Evolutionary conservation across 2,329 filamentous ascomycete species (phyloP), one percentile per base, ranked within the genome.

Genomic region (Fusarium drepaniforme): DNA sequence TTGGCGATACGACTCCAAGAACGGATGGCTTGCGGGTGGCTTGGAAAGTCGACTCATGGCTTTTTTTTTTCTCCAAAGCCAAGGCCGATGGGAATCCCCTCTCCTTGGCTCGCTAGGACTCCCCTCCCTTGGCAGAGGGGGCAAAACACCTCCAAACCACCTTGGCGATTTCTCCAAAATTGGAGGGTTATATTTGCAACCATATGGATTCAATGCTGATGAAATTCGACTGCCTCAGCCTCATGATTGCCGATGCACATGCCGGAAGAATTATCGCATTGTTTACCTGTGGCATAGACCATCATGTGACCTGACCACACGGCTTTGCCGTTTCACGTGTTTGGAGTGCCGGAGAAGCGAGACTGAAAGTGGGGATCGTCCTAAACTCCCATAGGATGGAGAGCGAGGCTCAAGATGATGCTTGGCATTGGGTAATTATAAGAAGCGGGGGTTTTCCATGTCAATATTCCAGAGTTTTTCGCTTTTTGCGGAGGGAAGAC

Each of bases 61-160:
- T 38, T 51, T 58, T 38, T n/a, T 46, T 49, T 49, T 51, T 40
- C 37, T 30, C 49, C 60, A 30, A 51, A 18, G 61, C 44, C 61
- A 53, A 64, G 15, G 37, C 28, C n/a, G 13, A 35, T 28, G 42
- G 21, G 30, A 62, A 62, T 49, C 60, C 61, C 44, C 44, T 53
- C 61, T 35, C 44, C 44, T 64, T 64, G 61, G 30, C 61, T 64
- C 42, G n/a, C 8, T 3, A 12, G n/a, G 60, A 51, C 13, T 12
- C 60, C 60, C 60, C 60, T 62, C 60, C 40, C 60, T 62, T 62
- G 40, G 60, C 60, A n/a, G n/a, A 16, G 23, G 33, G 37, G 18
- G 37, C 33, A 16, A 33, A 33, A 33, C 18, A 3, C 28, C 56
- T 37, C 56, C 56, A 28, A 59, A 38, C 23, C 2, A 21, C n/a